phyloP scores from a whole-genome alignment of 768 basidiomycete species.

The Russula dissimulans region DNA sequence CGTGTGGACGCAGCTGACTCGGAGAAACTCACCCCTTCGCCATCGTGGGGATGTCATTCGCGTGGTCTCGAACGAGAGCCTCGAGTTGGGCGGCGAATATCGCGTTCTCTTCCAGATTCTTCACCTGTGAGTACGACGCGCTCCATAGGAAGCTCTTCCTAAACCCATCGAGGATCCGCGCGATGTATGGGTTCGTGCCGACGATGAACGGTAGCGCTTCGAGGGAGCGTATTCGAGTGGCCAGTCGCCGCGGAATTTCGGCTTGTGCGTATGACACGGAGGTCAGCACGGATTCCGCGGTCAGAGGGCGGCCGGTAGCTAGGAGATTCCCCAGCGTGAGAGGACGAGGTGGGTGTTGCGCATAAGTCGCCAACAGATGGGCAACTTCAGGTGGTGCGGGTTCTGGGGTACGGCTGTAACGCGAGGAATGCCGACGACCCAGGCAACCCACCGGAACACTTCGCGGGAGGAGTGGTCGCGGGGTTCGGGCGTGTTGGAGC shows the following conservation, averaged over 20 bases:
- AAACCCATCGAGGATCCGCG: constrained; percentile 58
- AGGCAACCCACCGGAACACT: not conserved
- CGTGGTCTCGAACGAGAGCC: constrained; percentile 63
- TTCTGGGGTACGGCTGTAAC: constrained; percentile 33
- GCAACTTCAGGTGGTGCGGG: constrained; percentile 45
- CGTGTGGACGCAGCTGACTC: too few relatives aligned
- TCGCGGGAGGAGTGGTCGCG: not conserved
- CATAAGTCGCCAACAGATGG: constrained; percentile 53
- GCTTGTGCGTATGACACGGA: constrained; percentile 68
- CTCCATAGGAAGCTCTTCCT: constrained; percentile 61
- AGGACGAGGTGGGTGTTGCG: constrained; percentile 53
- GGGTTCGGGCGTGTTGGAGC: not conserved
- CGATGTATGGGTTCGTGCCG: constrained; percentile 82
- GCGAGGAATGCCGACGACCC: not conserved
- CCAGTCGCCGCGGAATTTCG: constrained; percentile 71
- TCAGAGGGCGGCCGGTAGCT: constrained; percentile 67
- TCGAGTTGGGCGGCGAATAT: constrained; percentile 60
- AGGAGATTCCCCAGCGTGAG: constrained; percentile 66
- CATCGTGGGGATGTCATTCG: constrained; percentile 84
- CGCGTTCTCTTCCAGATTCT: constrained; percentile 58
- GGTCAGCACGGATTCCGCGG: constrained; percentile 55
- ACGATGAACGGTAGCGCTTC: constrained; percentile 81
- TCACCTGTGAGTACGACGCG: constrained; percentile 56
- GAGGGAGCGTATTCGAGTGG: constrained; percentile 61
- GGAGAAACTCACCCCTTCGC: constrained; percentile 60